Evolutionary conservation across 495 filamentous ascomycete genomes (phyloP).

Genomic region (Penicillium soppii): DNA sequence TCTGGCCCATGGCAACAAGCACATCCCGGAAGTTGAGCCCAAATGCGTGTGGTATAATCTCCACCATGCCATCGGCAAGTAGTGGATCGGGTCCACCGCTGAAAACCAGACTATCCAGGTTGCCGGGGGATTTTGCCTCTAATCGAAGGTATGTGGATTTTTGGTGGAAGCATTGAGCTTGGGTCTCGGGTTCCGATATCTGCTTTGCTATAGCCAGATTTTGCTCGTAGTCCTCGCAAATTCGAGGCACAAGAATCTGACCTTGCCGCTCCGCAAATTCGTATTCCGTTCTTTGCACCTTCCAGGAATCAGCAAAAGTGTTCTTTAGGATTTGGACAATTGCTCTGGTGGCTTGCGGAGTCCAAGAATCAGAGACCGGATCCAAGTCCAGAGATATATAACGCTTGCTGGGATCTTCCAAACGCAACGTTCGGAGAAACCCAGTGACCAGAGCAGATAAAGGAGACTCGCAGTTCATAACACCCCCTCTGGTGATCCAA

Average conservation of each 20-base stretch:
- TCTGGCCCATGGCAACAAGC: conserved; percentile 34
- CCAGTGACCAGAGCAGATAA: not conserved
- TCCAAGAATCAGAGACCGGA: not conserved
- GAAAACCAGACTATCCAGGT: not conserved
- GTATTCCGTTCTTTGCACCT: not conserved
- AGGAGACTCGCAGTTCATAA: not conserved
- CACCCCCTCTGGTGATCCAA: not conserved
- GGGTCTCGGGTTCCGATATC: not conserved
- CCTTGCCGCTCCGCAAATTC: not conserved
- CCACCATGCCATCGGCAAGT: conserved; percentile 10
- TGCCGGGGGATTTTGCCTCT: not conserved
- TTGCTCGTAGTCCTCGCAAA: not conserved
- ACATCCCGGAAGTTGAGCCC: conserved; percentile 50
- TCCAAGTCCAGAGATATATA: not conserved
- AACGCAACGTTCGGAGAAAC: not conserved
- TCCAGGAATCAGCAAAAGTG: not conserved
- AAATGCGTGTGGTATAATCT: conserved; percentile 22
- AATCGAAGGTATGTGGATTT: not conserved
- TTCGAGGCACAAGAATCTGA: not conserved
- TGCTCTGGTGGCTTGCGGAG: not conserved
- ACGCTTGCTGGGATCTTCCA: not conserved
- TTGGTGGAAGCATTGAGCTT: not conserved
- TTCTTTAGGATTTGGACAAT: not conserved
- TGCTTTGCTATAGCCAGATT: not conserved
- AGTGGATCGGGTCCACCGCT: not conserved